Percentiles rank a stretch among this genome's conserved stretches.
phyloP scores from a whole-genome alignment of 2,329 filamentous ascomycete genomes.

The Ramichloridium luteum region DNA sequence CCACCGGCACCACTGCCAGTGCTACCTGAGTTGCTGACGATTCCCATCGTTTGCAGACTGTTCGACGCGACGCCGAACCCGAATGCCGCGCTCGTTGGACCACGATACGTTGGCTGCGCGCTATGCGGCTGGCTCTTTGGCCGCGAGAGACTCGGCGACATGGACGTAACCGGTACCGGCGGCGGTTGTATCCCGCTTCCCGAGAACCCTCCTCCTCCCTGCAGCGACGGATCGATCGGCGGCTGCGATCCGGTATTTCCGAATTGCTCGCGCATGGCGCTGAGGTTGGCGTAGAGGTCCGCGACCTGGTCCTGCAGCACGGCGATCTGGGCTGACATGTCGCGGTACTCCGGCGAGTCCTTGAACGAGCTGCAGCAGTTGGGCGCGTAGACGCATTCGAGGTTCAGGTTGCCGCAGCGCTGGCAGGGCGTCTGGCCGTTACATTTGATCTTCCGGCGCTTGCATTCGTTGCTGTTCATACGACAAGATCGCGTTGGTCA shows the following conservation, averaged over 20 bases:
- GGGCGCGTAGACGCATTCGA: slow-evolving; percentile 53
- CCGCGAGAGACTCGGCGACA: slow-evolving; percentile 23
- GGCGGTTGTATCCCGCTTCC: slow-evolving; percentile 13
- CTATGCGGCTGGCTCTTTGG: slow-evolving; percentile 23
- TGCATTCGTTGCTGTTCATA: slow-evolving; percentile 47
- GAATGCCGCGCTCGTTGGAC: slow-evolving; percentile 74
- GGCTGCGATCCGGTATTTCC: slow-evolving; percentile 13
- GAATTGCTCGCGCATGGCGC: slow-evolving; percentile 46
- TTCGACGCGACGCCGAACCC: slow-evolving; percentile 77
- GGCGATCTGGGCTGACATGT: slow-evolving; percentile 62
- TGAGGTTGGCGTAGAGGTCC: slow-evolving; percentile 60
- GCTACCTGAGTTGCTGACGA: slow-evolving; percentile 54
- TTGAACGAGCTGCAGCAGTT: slow-evolving; percentile 74
- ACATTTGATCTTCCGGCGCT: slow-evolving; percentile 56
- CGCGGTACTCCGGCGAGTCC: slow-evolving; percentile 82
- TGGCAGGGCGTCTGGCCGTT: slow-evolving; percentile 55
- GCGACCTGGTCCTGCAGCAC: slow-evolving; percentile 76
- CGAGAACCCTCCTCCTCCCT: slow-evolving; percentile 12
- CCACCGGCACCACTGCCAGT: slow-evolving; percentile 19
- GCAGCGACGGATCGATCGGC: slow-evolving; percentile 26
- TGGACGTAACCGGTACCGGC: slow-evolving; percentile 12
- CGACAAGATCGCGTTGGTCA: slow-evolving; percentile 2
- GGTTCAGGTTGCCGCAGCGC: slow-evolving; percentile 50
- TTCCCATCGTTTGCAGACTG: slow-evolving; percentile 82
- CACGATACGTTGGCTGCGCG: slow-evolving; percentile 57